Conservation (phyloP, 129 eudicot species). For the Escallonia rubra region DNA sequence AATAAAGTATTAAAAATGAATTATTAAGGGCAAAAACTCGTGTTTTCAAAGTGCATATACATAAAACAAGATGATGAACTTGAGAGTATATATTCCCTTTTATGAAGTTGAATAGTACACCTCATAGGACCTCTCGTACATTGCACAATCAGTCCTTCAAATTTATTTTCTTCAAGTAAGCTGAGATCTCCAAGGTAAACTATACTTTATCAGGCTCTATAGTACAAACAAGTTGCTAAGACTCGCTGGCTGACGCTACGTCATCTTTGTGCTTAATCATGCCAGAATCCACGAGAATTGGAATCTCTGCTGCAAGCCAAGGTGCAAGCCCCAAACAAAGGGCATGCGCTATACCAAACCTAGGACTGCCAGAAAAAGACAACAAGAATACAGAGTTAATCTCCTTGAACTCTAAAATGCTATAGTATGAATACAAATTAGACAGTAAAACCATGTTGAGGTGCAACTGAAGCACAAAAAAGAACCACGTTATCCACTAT, state of each 20-base stretch:
- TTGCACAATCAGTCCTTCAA: slow-evolving; percentile 9
- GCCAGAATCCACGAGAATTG: slow-evolving; percentile 94
- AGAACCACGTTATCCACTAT: too few species aligned
- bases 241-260: slow-evolving; percentile 57
- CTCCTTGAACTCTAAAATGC: not conserved
- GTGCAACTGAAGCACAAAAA: too few species aligned
- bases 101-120: slow-evolving; percentile 10
- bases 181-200: not conserved
- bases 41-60: not conserved
- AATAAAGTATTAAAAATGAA: too few species aligned
- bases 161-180: slow-evolving; percentile 14
- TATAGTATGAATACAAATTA: too few species aligned
- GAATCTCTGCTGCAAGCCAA: slow-evolving; percentile 98
- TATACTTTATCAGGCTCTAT: not conserved
- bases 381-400: not conserved
- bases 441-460: too few species aligned
- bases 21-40: too few species aligned
- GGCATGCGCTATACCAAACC: slow-evolving; percentile 98
- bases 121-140: slow-evolving; percentile 8
- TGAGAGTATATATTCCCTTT: slow-evolving; percentile 4
- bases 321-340: slow-evolving; percentile 99
- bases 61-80: not conserved
- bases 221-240: slow-evolving; percentile 23
- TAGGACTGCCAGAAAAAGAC: slow-evolving; percentile 54
- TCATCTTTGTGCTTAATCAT: slow-evolving; percentile 97